Percentiles rank a stretch among this genome's conserved stretches.
Conservation (phyloP, 2,329 filamentous ascomycete genomes). For the Phoma sp. region DNA sequence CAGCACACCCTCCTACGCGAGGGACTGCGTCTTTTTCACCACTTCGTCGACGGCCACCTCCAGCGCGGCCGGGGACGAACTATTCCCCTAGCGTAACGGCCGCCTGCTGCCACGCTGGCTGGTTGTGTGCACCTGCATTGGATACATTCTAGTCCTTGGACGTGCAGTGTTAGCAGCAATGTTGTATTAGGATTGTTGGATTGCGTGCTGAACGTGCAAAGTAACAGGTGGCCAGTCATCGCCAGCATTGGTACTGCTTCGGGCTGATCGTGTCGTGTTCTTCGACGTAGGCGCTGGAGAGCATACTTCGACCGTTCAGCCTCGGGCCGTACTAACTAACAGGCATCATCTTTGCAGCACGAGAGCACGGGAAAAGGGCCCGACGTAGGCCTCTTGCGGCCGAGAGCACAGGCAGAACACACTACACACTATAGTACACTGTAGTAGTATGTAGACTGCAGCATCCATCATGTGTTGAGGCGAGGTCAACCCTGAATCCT, state of each 20-base stretch:
- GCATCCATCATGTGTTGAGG: background rate
- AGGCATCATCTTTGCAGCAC: slow-evolving; percentile 2
- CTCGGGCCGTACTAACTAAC: background rate
- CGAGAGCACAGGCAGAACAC: slow-evolving; percentile 1
- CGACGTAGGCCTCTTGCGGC: background rate
- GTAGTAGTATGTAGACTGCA: slow-evolving; percentile 1
- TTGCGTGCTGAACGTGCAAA: background rate
- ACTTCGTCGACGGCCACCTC: slow-evolving; percentile 2
- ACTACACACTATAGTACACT: too few species aligned
- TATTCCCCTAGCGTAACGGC: slow-evolving; percentile 13
- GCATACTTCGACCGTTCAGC: background rate
- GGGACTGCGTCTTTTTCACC: background rate
- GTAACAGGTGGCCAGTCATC: background rate
- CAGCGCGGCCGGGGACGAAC: slow-evolving; percentile 7
- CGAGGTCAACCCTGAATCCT: background rate
- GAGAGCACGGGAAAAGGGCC: background rate
- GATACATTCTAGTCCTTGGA: background rate
- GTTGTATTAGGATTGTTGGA: background rate
- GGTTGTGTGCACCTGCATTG: slow-evolving; percentile 8
- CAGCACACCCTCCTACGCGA: slow-evolving; percentile 4
- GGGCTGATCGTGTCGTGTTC: background rate
- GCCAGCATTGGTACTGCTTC: background rate
- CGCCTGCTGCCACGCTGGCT: slow-evolving; percentile 9
- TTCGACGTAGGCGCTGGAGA: background rate
- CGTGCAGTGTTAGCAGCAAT: background rate